Evolutionary conservation across 495 filamentous ascomycete species (phyloP), one percentile per base, ranked within the genome.

Genomic region (Hyaloscypha hepaticicola): DNA sequence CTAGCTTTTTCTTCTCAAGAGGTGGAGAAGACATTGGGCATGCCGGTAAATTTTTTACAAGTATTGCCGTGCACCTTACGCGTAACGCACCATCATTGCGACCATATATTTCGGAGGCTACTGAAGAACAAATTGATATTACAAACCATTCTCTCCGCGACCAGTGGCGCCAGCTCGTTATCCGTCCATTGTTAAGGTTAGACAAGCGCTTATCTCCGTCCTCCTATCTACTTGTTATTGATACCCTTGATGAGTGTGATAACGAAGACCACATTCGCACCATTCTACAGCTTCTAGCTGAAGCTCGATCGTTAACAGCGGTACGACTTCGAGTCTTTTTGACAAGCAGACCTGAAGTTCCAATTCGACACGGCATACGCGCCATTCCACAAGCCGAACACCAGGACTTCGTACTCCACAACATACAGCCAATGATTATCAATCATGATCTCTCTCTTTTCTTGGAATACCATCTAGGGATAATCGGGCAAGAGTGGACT

Each of bases 111-210:
- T 55, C 22, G 8, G 52, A 55, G 5, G 52, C 52, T 26, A 19
- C 26, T 26, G 26, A 5, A 59, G 38, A 59, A 8, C 26, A 48
- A 8, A 41, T 8, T 4, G 31, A 59, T 59, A 59, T 59, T 38
- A 27, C 56, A 41, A 59, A 59, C 56, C 31, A 59, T 6, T 59
- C 27, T 59, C 56, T 59, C 26, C 56, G 56, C 27, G 56, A 59
- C 56, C 56, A 48, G 29, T 59, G 56, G 56, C 56, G 24, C 27
- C 56, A 59, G 28, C 56, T 59, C 29, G n/a, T 38, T 27, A 9
- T 59, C 56, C 27, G 56, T 48, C 56, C 56, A 8, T 34, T 59
- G 38, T 33, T n/a, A 59, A 59, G 26, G 29, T n/a, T 59, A 14
- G 56, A 59, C 29, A 41, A 8, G 11, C 34, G 29, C 29, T 34